Conservation (phyloP, 2,329 filamentous ascomycete genomes). For the Lasiodiplodia hormozganensis region DNA sequence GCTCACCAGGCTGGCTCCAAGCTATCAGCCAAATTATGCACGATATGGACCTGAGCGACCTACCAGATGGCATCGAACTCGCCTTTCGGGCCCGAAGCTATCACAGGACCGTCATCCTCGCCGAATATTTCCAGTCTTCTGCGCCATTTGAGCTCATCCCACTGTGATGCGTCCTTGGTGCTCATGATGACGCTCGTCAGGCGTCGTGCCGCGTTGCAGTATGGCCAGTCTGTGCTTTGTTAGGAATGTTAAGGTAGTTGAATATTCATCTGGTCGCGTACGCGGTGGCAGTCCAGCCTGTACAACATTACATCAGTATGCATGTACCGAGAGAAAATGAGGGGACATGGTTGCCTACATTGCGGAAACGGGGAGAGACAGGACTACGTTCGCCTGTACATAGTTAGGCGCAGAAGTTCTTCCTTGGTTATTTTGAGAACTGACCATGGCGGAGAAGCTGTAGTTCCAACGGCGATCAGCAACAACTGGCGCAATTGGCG, state of each 20-base stretch:
- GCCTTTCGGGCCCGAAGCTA: constrained; percentile 71
- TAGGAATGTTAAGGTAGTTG: constrained; percentile 33
- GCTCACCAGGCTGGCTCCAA: constrained; percentile 53
- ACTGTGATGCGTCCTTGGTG: constrained; percentile 59
- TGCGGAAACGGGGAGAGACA: constrained; percentile 86
- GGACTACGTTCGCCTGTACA: constrained; percentile 75
- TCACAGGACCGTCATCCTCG: constrained; percentile 64
- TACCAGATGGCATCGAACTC: constrained; percentile 84
- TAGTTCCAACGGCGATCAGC: constrained; percentile 11
- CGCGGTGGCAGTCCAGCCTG: constrained; percentile 59
- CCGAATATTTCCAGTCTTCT: constrained; percentile 86
- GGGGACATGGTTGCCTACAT: constrained; percentile 48
- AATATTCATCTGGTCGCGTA: constrained; percentile 37
- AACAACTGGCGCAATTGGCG: constrained; percentile 1
- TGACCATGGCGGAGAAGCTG: constrained; percentile 50
- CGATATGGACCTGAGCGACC: constrained; percentile 41
- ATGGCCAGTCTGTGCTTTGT: constrained; percentile 74
- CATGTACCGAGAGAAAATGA: background rate
- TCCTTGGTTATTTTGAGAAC: background rate
- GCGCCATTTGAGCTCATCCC: constrained; percentile 67
- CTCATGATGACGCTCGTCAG: constrained; percentile 69
- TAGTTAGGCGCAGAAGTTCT: background rate
- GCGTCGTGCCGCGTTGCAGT: constrained; percentile 79
- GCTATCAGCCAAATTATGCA: background rate
- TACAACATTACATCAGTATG: constrained; percentile 1